Conservation (phyloP, 2,329 filamentous ascomycete genomes). For the Epichloe sibirici region DNA sequence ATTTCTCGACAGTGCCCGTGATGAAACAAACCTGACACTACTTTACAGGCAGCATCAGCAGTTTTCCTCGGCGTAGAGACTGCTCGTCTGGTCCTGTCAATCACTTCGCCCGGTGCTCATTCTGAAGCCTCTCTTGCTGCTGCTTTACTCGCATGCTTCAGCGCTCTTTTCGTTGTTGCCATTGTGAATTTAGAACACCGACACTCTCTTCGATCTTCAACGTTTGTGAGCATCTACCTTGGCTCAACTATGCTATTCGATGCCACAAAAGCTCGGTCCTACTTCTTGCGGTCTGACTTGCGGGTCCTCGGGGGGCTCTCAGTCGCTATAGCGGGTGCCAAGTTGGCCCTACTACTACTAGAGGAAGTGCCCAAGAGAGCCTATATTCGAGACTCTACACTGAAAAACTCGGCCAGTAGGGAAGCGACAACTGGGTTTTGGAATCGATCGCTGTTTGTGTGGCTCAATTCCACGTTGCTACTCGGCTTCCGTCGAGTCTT, state of each 20-base stretch:
- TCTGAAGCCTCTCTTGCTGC: conserved; percentile 15
- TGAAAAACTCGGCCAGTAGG: background rate
- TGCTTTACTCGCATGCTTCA: conserved; percentile 15
- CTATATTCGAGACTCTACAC: background rate
- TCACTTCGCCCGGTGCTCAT: conserved; percentile 5
- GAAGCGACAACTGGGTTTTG: conserved; percentile 14
- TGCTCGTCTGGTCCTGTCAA: conserved; percentile 12
- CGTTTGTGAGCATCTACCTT: conserved; percentile 27
- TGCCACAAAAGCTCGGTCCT: conserved; percentile 22
- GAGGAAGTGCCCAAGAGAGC: conserved; percentile 19
- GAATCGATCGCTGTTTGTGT: conserved; percentile 15
- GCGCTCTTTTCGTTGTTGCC: conserved; percentile 12
- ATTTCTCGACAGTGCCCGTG: too few species aligned
- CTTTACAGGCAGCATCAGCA: conserved; percentile 10
- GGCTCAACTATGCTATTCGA: conserved; percentile 28
- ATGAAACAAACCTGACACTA: background rate
- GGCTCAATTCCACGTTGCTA: conserved; percentile 16
- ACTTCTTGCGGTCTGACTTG: conserved; percentile 1
- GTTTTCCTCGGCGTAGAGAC: conserved; percentile 18
- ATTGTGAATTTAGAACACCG: conserved; percentile 21
- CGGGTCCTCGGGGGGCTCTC: conserved; percentile 10
- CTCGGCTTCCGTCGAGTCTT: conserved; percentile 20
- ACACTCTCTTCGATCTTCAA: conserved; percentile 26
- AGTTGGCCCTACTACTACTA: conserved; percentile 21
- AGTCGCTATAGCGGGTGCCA: conserved; percentile 19